A percentile compares a stretch with the other conserved stretches of the same genome.
These are phyloP conservation scores for Talaromyces sp. DNA, from an alignment of 2,329 filamentous ascomycete species.

Conservation along the genomic window DNA sequence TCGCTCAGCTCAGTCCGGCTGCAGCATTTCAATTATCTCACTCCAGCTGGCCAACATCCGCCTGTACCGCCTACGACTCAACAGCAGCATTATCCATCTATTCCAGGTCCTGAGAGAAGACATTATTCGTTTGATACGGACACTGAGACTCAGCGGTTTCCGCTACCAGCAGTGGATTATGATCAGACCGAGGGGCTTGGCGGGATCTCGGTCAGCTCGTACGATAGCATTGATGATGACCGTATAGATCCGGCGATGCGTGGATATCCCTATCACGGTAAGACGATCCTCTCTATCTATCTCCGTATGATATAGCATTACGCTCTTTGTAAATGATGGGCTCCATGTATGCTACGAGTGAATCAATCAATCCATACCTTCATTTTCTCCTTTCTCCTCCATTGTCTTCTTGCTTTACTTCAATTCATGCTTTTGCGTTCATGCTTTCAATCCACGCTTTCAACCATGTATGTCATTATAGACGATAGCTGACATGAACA, in stretches of 20 bases:
- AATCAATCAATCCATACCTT: conserved; percentile 3
- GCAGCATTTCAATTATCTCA: conserved; percentile 17
- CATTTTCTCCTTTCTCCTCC: neutral
- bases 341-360: neutral
- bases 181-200: conserved; percentile 42
- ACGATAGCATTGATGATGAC: conserved; percentile 41
- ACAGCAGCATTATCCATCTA: neutral
- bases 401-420: neutral
- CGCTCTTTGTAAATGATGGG: neutral
- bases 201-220: conserved; percentile 40
- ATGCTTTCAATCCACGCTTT: neutral
- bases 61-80: neutral
- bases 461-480: neutral
- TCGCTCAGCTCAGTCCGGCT: conserved; percentile 16
- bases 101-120: conserved; percentile 19
- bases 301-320: neutral
- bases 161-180: conserved; percentile 35
- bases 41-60: conserved; percentile 3
- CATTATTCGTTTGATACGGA: conserved; percentile 41
- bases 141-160: conserved; percentile 15
- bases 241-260: conserved; percentile 34
- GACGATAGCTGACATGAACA: conserved; percentile 25
- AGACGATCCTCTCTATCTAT: conserved; percentile 21
- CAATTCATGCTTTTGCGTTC: neutral
- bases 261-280: conserved; percentile 40